A percentile compares a stretch with the other conserved stretches of the same genome.
These are phyloP conservation scores for Irpex sp. DNA, from an alignment of 1,284 basidiomycete genomes.

Conservation along the genomic window DNA sequence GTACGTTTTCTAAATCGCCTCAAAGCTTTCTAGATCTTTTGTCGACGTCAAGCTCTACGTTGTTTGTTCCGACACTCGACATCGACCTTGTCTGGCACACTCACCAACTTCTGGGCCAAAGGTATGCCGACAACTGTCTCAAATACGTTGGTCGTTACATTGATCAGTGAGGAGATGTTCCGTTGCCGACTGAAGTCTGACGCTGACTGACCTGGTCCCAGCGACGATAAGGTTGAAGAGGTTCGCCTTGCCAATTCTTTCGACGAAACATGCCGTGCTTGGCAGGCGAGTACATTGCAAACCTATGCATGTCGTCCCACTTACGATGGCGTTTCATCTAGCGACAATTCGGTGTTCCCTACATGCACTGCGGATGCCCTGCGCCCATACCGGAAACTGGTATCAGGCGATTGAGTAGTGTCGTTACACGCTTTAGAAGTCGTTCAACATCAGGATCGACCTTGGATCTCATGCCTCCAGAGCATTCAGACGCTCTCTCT, in stretches of 20 bases:
- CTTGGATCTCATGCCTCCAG: neutral
- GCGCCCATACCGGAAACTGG: neutral
- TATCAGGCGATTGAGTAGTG: neutral
- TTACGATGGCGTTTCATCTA: neutral
- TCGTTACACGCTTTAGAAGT: neutral
- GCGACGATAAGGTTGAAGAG: conserved; percentile 24
- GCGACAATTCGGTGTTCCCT: conserved; percentile 4
- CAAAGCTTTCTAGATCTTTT: conserved; percentile 18
- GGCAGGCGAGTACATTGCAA: conserved; percentile 10
- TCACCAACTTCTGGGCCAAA: conserved; percentile 9
- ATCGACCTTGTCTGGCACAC: conserved; percentile 18
- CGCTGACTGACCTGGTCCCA: neutral
- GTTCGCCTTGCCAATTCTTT: conserved; percentile 27
- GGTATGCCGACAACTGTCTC: conserved; percentile 8
- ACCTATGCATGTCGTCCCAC: neutral
- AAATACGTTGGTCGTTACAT: conserved; percentile 8
- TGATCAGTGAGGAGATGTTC: conserved; percentile 7
- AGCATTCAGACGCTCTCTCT: conserved; percentile 1
- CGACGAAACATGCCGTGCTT: conserved; percentile 26
- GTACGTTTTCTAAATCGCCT: neutral
- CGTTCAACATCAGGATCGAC: neutral
- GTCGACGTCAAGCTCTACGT: conserved; percentile 9
- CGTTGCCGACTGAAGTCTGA: neutral
- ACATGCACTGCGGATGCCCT: neutral
- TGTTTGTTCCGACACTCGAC: conserved; percentile 18